phyloP scores from a whole-genome alignment of 805 yeast genomes.

The Lachancea quebecensis region DNA sequence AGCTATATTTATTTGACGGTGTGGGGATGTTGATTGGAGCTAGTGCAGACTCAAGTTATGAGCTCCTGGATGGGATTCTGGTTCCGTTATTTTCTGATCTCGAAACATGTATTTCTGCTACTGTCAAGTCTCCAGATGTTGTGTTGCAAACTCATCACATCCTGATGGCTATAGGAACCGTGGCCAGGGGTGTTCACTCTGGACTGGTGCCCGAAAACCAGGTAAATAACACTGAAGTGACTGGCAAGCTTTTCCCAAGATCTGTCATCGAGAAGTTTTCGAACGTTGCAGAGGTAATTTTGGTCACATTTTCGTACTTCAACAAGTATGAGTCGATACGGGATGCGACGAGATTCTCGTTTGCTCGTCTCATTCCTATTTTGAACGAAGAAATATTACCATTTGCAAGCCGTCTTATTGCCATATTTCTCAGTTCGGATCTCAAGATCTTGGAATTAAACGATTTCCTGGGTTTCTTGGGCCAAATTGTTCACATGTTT shows the following conservation, averaged over 20 bases:
- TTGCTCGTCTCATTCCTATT: conserved; percentile 79
- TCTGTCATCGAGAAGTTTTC: conserved; percentile 44
- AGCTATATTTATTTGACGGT: conserved; percentile 78
- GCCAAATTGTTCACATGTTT: conserved; percentile 79
- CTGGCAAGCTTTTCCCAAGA: conserved; percentile 24
- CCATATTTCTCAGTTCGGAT: conserved; percentile 52
- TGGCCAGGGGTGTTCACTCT: conserved; percentile 74
- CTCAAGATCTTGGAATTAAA: conserved; percentile 58
- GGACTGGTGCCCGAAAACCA: conserved; percentile 35
- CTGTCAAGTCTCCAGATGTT: conserved; percentile 36
- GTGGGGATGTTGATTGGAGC: conserved; percentile 65
- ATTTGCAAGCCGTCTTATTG: conserved; percentile 61
- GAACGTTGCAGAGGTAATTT: conserved; percentile 71
- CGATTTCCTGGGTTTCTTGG: conserved; percentile 78
- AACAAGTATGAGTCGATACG: conserved; percentile 61
- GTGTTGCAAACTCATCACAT: conserved; percentile 79
- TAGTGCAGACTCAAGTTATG: conserved; percentile 36
- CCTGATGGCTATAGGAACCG: conserved; percentile 81
- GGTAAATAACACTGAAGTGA: conserved; percentile 33
- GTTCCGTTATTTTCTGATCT: conserved; percentile 69
- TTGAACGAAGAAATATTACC: conserved; percentile 47
- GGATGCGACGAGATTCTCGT: conserved; percentile 80
- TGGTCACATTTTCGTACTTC: conserved; percentile 75
- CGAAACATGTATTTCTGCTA: conserved; percentile 53
- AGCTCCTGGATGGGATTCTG: conserved; percentile 56